These are phyloP conservation scores for Ramularia endophylla DNA, from an alignment of 2,329 filamentous ascomycete genomes.

Conservation along the genomic window DNA sequence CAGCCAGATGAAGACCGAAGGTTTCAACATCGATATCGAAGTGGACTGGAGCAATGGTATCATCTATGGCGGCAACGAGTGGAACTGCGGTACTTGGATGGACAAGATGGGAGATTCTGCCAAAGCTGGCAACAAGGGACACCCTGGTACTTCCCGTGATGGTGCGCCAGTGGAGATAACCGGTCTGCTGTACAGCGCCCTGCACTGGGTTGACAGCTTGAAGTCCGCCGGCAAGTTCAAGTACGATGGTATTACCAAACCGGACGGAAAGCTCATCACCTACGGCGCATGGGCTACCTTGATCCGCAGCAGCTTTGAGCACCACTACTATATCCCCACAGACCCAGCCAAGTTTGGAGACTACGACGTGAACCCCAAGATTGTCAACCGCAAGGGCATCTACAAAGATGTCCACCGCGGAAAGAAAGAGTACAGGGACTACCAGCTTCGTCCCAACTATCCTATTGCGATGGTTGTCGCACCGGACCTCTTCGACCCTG, in stretches of 20 bases:
- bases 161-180: conserved; percentile 94
- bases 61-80: conserved; percentile 88
- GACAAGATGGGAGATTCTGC: conserved; percentile 99
- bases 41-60: conserved; percentile 90
- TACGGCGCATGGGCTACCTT: conserved; percentile 73
- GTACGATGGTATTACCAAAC: conserved; percentile 61
- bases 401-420: conserved; percentile 97
- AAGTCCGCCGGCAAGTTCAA: conserved; percentile 63
- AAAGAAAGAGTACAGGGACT: conserved; percentile 95
- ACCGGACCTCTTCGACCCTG: conserved; percentile 73
- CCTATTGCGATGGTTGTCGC: conserved; percentile 93
- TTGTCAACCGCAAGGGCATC: conserved; percentile 88
- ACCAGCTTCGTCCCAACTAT: conserved; percentile 92
- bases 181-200: conserved; percentile 82
- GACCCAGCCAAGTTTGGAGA: conserved; percentile 62
- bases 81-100: conserved; percentile 99
- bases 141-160: conserved; percentile 94
- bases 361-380: conserved; percentile 71
- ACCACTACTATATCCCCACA: conserved; percentile 79
- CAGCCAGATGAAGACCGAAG: conserved; percentile 84
- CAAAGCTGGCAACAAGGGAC: conserved; percentile 82
- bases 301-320: conserved; percentile 83
- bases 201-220: conserved; percentile 71
- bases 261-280: conserved; percentile 50
- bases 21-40: conserved; percentile 85